Evolutionary conservation across 1,139 yeast genomes (phyloP), one percentile per base, ranked within the genome.

Genomic region (Protomyces inundatus): DNA sequence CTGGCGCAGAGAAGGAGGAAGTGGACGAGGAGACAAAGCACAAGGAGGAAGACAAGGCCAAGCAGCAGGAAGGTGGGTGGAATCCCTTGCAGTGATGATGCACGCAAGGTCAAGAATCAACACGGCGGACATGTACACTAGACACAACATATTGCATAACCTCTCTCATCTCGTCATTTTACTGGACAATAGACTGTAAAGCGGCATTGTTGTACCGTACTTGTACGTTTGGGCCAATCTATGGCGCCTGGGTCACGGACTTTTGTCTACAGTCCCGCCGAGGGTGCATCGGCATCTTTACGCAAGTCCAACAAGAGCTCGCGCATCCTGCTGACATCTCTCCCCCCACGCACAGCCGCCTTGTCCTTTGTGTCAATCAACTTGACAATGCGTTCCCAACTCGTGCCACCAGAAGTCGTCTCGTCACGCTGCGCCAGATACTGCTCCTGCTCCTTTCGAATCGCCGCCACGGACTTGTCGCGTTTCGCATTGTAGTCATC

Each of bases 401-500:
- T 85, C 40, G 95, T 87, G 40, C 80, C 79, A 67, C 84, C 84
- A 39, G 80, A 75, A 72, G 87, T 85, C 73, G 88, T 89, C 48
- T 82, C 82, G 73, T 91, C 97, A 73, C 96, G 85, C 73, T 88
- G 85, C 66, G 82, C 84, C 67, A 89, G 75, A 72, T 86, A 91
- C 66, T 82, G 83, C 68, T 73, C 73, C 69, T 86, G 89, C 71
- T 89, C 90, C 69, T 85, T 87, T 66, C 79, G 79, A 6, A 89
- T 86, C 66, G 83, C 82, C 68, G 83, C 85, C 67, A 87, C 79
- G 64, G 84, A 83, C 69, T 82, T 82, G 65, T 90, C 95, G 77
- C 86, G 88, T 78, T 93, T 93, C 73, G 81, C 80, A 77, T 90
- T 90, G 80, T 95, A 95, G 73, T 87, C 87, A 70, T 90, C 97